phyloP scores from a whole-genome alignment of 768 basidiomycete species.

The Pluteus cervinus region DNA sequence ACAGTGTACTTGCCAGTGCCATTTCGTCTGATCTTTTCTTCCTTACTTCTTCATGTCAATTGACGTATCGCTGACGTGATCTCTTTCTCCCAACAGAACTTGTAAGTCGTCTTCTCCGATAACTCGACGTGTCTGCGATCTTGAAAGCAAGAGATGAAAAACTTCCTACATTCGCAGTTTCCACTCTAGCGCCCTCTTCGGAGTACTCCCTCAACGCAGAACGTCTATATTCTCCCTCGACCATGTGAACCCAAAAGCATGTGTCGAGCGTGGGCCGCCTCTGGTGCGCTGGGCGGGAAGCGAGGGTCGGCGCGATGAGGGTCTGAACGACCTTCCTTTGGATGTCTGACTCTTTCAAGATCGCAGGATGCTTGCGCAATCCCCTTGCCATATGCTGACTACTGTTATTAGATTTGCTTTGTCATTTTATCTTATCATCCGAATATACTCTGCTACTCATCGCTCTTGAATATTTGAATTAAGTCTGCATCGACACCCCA shows the following conservation, averaged over 20 bases:
- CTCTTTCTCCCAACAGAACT: too few species aligned
- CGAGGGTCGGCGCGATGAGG: slow-evolving; percentile 71
- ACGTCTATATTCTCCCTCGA: slow-evolving; percentile 67
- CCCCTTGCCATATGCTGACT: too few species aligned
- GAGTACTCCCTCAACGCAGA: slow-evolving; percentile 72
- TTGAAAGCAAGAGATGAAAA: slow-evolving; percentile 51
- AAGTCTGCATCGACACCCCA: too few species aligned
- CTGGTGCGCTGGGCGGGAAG: slow-evolving; percentile 68
- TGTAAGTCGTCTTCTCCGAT: too few species aligned
- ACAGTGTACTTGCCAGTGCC: slow-evolving; percentile 87
- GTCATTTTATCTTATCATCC: too few species aligned
- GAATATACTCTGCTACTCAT: too few species aligned
- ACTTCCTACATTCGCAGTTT: slow-evolving; percentile 80
- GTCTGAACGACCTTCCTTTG: slow-evolving; percentile 76
- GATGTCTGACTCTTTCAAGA: slow-evolving; percentile 75
- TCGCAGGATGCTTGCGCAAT: too few species aligned
- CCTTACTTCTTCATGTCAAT: neutral
- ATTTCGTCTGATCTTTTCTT: slow-evolving; percentile 60
- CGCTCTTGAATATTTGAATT: too few species aligned
- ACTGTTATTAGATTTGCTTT: too few species aligned
- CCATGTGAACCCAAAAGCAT: slow-evolving; percentile 62
- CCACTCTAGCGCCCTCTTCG: slow-evolving; percentile 67
- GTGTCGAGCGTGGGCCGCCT: slow-evolving; percentile 59
- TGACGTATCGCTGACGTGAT: too few species aligned
- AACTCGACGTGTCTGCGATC: too few species aligned